These are phyloP conservation scores for Colletotrichum orbiculare DNA, from an alignment of 2,329 filamentous ascomycete genomes.

Conservation along the genomic window DNA sequence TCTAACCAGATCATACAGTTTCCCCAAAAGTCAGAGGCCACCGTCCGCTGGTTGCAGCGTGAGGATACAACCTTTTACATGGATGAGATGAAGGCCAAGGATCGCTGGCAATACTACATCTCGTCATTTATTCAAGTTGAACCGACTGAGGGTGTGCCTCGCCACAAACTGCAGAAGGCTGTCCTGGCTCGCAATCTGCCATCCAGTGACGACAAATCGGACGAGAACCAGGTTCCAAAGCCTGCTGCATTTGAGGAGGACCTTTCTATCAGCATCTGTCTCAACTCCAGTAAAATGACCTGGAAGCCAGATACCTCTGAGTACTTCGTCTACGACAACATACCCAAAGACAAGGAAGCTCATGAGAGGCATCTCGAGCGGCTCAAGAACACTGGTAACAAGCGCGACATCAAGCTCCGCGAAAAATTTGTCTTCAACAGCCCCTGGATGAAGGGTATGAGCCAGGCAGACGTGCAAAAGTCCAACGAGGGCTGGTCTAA, in stretches of 20 bases:
- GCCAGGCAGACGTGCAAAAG: constrained; percentile 80
- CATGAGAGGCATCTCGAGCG: constrained; percentile 57
- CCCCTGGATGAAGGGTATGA: constrained; percentile 82
- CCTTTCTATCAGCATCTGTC: constrained; percentile 77
- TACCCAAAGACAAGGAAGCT: constrained; percentile 75
- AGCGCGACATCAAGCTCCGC: constrained; percentile 76
- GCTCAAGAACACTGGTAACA: constrained; percentile 65
- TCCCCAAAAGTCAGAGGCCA: constrained; percentile 74
- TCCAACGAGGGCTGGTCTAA: constrained; percentile 73
- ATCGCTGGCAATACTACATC: constrained; percentile 95
- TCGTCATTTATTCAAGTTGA: constrained; percentile 90
- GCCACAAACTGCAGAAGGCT: constrained; percentile 73
- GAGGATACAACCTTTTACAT: constrained; percentile 84
- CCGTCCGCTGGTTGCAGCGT: constrained; percentile 76
- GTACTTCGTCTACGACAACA: constrained; percentile 77
- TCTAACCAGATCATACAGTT: constrained; percentile 62
- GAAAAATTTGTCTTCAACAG: constrained; percentile 88
- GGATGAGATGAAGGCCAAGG: constrained; percentile 85
- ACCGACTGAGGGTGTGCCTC: constrained; percentile 82
- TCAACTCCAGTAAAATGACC: constrained; percentile 83
- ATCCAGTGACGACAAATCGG: constrained; percentile 68
- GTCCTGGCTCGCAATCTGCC: constrained; percentile 79
- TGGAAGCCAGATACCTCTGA: constrained; percentile 78
- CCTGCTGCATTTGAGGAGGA: constrained; percentile 73
- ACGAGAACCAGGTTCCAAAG: constrained; percentile 72